Conservation (phyloP, 441 rosid species). For the Gossypium gossypioides region DNA sequence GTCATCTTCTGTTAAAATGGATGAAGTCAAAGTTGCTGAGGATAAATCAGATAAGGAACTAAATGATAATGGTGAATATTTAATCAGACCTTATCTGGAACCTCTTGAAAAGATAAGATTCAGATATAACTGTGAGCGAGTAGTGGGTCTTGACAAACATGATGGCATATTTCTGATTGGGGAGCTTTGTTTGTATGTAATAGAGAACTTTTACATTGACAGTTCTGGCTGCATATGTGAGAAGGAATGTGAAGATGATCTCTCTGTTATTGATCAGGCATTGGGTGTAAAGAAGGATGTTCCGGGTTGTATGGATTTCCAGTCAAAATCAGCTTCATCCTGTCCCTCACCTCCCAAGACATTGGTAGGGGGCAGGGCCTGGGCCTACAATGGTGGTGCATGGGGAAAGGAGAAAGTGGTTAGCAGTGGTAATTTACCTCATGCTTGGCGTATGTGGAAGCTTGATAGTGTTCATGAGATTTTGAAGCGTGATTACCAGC, state of each 20-base stretch:
- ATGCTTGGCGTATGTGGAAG: conserved; percentile 99
- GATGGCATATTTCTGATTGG: conserved; percentile 99
- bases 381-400: conserved; percentile 99
- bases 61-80: conserved; percentile 91
- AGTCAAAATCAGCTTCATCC: conserved; percentile 80
- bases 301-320: conserved; percentile 67
- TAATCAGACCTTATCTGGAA: conserved; percentile 96
- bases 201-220: conserved; percentile 90
- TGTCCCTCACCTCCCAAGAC: conserved; percentile 55
- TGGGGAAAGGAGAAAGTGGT: conserved; percentile 98
- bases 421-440: conserved; percentile 76
- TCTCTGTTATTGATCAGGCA: conserved; percentile 99
- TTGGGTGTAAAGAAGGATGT: conserved; percentile 94
- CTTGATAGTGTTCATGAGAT: conserved; percentile 92
- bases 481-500: conserved; percentile 98
- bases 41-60: conserved; percentile 85
- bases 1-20: conserved; percentile 57
- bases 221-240: conserved; percentile 85
- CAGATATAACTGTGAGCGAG: conserved; percentile 95
- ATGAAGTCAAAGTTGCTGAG: conserved; percentile 50
- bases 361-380: conserved; percentile 87
- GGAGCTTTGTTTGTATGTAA: conserved; percentile 80
- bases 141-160: conserved; percentile 95
- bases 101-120: conserved; percentile 86
- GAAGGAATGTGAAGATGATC: conserved; percentile 94